Evolutionary conservation across 2,329 filamentous ascomycete genomes (phyloP), one percentile per base, ranked within the genome.

Genomic region (Alternaria postmessia): DNA sequence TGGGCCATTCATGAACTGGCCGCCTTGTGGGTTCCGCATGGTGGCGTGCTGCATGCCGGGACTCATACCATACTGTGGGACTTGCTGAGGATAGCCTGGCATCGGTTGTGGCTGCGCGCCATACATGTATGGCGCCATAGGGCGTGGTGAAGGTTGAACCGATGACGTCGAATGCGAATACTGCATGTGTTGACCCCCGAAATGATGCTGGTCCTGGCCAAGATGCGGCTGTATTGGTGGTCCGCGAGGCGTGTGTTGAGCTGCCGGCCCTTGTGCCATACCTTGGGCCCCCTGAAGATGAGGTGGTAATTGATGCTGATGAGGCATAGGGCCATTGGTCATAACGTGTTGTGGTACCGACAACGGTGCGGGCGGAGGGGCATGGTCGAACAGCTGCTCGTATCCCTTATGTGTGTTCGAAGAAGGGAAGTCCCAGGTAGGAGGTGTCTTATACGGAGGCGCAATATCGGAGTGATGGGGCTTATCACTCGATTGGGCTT

Each of bases 151-250:
- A 8, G 92, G 90, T 76, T 93, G 95, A 3, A 84, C 78, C 3
- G 93, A 92, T 70, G 94, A 93, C 4, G 89, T 89, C 24, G 91
- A 93, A 67, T 90, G 93, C 7, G 91, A 92, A 81, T 95, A 91
- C 67, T 88, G 86, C 91, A 97, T 96, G 52, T 93, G 88, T 73
- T 94, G 92, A 59, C 93, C 91, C 67, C 96, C 94, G 67, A 89
- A 88, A 60, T 88, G 89, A 70, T 89, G 92, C 67, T 89, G 86
- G 16, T 85, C 87, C 42, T 88, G 86, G 6, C 85, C 86, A 65
- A 90, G 90, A 4, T 93, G 91, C 58, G 91, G 90, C 62, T 90
- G 89, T 26, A 85, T 86, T 70, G 93, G 91, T 79, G 93, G 89
- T 71, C 91, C 91, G 76, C 93, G 92, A 18, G 90, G 88, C 20